Evolutionary conservation across 2,329 filamentous ascomycete species (phyloP).

Genomic region (Fusarium tricinctum): DNA sequence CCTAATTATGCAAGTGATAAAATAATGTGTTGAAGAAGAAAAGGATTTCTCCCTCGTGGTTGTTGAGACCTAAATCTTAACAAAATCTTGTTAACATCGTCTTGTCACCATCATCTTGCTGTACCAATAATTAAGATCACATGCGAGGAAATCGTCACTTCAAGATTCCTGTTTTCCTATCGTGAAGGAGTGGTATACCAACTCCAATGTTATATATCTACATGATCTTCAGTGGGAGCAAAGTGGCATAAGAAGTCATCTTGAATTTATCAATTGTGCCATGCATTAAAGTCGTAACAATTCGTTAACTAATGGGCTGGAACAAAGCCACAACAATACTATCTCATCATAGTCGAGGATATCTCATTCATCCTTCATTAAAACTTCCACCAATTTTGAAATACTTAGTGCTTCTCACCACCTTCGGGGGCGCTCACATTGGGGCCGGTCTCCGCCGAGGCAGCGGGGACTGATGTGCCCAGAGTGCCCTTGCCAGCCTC

Average conservation of each 20-base stretch:
- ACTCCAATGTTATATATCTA: too few relatives aligned
- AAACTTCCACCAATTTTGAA: conserved; percentile 5
- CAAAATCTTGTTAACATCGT: too few relatives aligned
- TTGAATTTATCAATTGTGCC: conserved; percentile 37
- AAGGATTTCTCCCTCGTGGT: too few relatives aligned
- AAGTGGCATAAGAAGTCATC: conserved; percentile 2
- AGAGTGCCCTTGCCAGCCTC: conserved; percentile 35
- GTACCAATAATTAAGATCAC: too few relatives aligned
- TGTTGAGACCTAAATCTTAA: too few relatives aligned
- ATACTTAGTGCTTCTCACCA: conserved; percentile 40
- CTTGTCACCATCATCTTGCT: too few relatives aligned
- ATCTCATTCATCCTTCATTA: conserved; percentile 14
- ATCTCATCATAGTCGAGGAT: conserved; percentile 17
- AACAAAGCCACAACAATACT: conserved; percentile 21
- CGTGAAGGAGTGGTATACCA: too few relatives aligned
- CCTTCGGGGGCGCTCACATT: conserved; percentile 45
- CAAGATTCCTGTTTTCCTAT: too few relatives aligned
- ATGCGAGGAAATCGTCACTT: too few relatives aligned
- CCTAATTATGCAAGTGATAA: too few relatives aligned
- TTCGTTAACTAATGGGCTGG: conserved; percentile 37
- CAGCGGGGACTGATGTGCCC: conserved; percentile 41
- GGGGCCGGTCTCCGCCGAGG: conserved; percentile 40
- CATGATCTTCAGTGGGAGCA: background rate
- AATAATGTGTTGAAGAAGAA: background rate
- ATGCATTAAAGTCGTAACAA: conserved; percentile 45